phyloP scores from a whole-genome alignment of 805 yeast genomes.

The Priceomyces haplophilus region DNA sequence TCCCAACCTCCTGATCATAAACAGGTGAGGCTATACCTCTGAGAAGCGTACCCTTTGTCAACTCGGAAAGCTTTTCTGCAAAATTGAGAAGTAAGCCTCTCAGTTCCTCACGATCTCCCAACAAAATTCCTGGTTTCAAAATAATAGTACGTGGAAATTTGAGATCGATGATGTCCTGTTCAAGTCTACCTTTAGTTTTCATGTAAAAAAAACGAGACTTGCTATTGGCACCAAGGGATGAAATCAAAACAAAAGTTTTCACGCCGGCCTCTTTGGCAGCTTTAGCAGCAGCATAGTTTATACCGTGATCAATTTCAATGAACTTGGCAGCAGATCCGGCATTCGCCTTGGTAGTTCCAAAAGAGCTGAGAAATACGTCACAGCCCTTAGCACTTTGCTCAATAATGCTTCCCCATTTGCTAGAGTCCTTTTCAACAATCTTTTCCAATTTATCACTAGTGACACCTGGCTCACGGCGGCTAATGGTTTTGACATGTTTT shows the following conservation, averaged over 20 bases:
- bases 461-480: constrained; percentile 45
- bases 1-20: constrained; percentile 65
- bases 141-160: constrained; percentile 71
- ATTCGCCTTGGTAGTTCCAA: constrained; percentile 71
- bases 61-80: constrained; percentile 13
- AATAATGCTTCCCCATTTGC: constrained; percentile 49
- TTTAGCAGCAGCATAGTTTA: constrained; percentile 64
- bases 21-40: constrained; percentile 38
- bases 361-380: constrained; percentile 52
- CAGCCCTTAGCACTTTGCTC: constrained; percentile 29
- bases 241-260: constrained; percentile 63
- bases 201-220: constrained; percentile 59
- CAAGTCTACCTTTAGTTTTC: constrained; percentile 72
- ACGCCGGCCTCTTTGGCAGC: constrained; percentile 72
- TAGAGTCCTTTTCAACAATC: constrained; percentile 44
- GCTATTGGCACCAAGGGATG: constrained; percentile 61
- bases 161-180: constrained; percentile 59
- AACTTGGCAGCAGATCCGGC: constrained; percentile 77
- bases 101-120: constrained; percentile 56
- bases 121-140: constrained; percentile 69
- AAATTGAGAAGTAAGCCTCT: constrained; percentile 37
- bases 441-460: constrained; percentile 31
- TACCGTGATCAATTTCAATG: constrained; percentile 68
- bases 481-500: constrained; percentile 44
- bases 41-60: constrained; percentile 6